These are phyloP conservation scores for Fusarium equiseti DNA, from an alignment of 2,329 filamentous ascomycete species.

Conservation along the genomic window DNA sequence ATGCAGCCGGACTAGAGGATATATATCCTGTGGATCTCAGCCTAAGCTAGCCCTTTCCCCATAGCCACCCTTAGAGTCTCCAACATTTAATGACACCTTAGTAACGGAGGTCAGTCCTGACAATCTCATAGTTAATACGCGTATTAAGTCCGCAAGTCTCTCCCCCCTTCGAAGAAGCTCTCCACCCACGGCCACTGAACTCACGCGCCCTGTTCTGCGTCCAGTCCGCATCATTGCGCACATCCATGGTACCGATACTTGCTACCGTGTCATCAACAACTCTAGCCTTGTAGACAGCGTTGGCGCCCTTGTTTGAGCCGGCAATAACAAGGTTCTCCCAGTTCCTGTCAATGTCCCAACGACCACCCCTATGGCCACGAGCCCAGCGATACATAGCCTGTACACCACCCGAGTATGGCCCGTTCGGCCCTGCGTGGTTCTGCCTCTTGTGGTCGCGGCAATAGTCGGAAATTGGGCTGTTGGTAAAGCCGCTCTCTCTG, in stretches of 20 bases:
- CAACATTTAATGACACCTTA: not conserved
- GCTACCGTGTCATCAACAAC: rapidly evolving
- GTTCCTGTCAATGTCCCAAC: rapidly evolving
- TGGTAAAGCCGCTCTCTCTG: not conserved
- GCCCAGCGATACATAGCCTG: not conserved
- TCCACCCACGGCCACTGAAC: not conserved
- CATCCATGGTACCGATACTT: not conserved
- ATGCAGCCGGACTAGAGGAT: too few species aligned
- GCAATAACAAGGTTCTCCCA: not conserved
- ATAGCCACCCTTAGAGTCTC: rapidly evolving
- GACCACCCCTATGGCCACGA: not conserved
- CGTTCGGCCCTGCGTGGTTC: not conserved
- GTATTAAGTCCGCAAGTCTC: not conserved
- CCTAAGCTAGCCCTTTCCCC: rapidly evolving
- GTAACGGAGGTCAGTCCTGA: not conserved
- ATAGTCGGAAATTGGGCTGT: not conserved
- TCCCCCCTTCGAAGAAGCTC: not conserved
- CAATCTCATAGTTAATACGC: not conserved
- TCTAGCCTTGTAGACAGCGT: not conserved
- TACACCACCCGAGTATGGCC: not conserved
- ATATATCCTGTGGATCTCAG: rapidly evolving
- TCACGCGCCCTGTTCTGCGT: not conserved
- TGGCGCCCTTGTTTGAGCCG: not conserved
- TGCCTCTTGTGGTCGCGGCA: not conserved
- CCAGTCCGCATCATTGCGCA: not conserved